phyloP scores from a whole-genome alignment of 148 eudicot genomes.

The Nepenthes mirabilis region DNA sequence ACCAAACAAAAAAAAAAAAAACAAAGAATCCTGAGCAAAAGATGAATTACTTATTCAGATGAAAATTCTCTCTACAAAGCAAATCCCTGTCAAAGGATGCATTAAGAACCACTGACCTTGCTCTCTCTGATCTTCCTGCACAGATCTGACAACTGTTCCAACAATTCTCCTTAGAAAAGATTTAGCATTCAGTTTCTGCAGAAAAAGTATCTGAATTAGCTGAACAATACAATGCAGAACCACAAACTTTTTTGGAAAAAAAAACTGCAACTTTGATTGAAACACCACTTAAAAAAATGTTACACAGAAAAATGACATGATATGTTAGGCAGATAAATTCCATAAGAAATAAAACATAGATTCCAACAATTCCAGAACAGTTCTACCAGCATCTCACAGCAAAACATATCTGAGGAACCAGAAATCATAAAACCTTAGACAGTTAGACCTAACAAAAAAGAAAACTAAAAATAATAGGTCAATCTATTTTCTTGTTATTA shows the following conservation, averaged over 20 bases:
- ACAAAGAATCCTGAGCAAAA: not conserved
- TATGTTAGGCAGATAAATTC: not conserved
- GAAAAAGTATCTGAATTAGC: conserved; percentile 10
- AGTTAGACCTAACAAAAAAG: no score
- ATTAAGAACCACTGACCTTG: conserved; percentile 46
- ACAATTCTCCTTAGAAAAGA: conserved; percentile 83
- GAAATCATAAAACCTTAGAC: no score
- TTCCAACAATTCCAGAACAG: no score
- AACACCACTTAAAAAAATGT: no score
- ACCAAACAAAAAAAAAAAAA: not conserved
- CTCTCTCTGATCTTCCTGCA: conserved; percentile 93
- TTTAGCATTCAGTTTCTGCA: conserved; percentile 65
- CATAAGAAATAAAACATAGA: not conserved
- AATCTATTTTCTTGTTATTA: no score
- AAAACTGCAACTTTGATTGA: not conserved
- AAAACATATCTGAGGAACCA: no score
- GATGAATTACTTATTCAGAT: not conserved
- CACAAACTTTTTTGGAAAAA: not conserved
- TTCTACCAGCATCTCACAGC: no score
- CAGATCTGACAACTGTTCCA: conserved; percentile 95
- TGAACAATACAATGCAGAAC: not conserved
- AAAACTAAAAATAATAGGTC: no score
- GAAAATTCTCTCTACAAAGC: no score
- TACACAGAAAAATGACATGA: no score
- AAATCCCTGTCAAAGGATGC: not conserved